A percentile compares a stretch with the other conserved stretches of the same genome.
Conservation (phyloP, 1,284 basidiomycete species). For the Austroboletus rostrupii region DNA sequence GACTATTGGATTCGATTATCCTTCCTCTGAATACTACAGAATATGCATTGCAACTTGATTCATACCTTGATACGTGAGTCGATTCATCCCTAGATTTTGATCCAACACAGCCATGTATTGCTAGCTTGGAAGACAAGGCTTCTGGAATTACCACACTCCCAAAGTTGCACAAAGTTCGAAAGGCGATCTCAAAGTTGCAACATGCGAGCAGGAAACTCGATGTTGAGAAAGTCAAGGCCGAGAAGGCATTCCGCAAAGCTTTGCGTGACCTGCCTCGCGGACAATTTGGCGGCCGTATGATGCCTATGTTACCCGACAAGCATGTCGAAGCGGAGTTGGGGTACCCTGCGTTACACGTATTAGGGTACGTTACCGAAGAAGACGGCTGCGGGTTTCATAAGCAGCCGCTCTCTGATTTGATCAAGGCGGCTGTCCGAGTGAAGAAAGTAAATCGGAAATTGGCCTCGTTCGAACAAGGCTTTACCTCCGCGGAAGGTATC, state of each 20-base stretch:
- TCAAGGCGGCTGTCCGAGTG: slow-evolving; percentile 61
- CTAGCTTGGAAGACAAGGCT: slow-evolving; percentile 47
- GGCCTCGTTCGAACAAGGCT: slow-evolving; percentile 76
- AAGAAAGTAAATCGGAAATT: slow-evolving; percentile 69
- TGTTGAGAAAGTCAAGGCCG: slow-evolving; percentile 38
- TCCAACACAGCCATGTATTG: slow-evolving; percentile 1
- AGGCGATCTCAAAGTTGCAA: slow-evolving; percentile 50
- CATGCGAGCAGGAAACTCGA: slow-evolving; percentile 54
- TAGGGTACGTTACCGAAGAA: neutral
- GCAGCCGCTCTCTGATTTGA: slow-evolving; percentile 37
- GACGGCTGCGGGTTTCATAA: slow-evolving; percentile 6
- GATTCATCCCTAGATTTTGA: neutral
- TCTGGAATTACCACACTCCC: slow-evolving; percentile 30
- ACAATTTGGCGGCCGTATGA: neutral
- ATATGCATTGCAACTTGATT: slow-evolving; percentile 61
- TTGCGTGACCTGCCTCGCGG: slow-evolving; percentile 25
- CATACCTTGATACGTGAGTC: slow-evolving; percentile 55
- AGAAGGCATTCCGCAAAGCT: slow-evolving; percentile 34
- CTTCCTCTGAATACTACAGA: slow-evolving; percentile 76
- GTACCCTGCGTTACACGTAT: slow-evolving; percentile 5
- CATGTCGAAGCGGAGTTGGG: slow-evolving; percentile 13
- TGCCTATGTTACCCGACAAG: slow-evolving; percentile 7
- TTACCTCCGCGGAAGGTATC: slow-evolving; percentile 77
- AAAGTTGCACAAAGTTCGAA: slow-evolving; percentile 45
- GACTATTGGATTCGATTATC: slow-evolving; percentile 57